phyloP scores from a whole-genome alignment of 1,284 basidiomycete species.

The Filobasidium uniguttulatum region DNA sequence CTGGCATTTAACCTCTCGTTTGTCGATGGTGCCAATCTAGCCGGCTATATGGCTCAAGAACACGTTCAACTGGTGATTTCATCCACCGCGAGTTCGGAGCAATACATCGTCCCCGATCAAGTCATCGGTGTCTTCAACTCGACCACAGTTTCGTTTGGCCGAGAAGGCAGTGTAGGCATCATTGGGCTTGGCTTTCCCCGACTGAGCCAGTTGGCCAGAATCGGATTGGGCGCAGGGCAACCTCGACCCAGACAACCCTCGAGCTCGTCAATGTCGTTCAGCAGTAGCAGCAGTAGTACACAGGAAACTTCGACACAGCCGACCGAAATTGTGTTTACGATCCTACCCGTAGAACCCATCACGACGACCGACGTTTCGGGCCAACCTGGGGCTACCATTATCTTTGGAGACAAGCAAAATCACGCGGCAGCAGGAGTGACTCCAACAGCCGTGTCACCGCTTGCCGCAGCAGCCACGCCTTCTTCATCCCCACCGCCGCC shows the following conservation, averaged over 20 bases:
- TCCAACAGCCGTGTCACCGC: no score
- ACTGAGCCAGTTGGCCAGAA: conserved; percentile 11
- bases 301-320: not conserved
- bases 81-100: conserved; percentile 9
- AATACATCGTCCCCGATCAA: not conserved
- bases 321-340: conserved; percentile 9
- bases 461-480: conserved; percentile 10
- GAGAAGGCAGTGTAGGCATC: conserved; percentile 34
- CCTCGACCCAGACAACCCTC: no score
- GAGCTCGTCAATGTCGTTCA: no score
- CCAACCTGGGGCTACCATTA: no score
- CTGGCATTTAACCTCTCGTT: conserved; percentile 22
- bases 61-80: conserved; percentile 16
- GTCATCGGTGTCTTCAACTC: conserved; percentile 25
- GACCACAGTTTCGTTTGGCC: conserved; percentile 32
- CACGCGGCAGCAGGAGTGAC: no score
- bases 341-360: conserved; percentile 7
- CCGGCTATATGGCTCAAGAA: conserved; percentile 26
- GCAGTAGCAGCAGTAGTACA: no score
- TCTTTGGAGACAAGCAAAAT: no score
- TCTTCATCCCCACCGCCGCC: conserved; percentile 6
- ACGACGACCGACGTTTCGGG: no score
- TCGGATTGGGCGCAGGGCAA: conserved; percentile 2
- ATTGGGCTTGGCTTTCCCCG: conserved; percentile 37
- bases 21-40: conserved; percentile 22